Evolutionary conservation across 106 monocot species (phyloP).

Genomic region (Acorus gramineus): DNA sequence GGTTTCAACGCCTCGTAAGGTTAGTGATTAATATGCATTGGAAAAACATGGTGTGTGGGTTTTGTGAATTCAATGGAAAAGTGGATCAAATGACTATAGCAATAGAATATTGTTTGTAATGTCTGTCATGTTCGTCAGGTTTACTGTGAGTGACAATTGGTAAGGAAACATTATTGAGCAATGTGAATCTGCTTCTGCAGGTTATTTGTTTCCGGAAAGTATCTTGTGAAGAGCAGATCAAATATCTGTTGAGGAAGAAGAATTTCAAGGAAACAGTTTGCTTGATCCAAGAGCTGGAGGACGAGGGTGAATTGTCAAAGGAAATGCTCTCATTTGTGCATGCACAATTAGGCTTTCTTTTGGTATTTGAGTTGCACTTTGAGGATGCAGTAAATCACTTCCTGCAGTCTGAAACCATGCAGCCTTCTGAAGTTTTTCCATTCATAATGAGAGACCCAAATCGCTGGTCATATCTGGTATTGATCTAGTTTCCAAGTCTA

Average conservation of each 20-base stretch:
- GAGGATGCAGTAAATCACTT: slow-evolving; percentile 96
- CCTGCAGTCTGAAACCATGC: slow-evolving; percentile 81
- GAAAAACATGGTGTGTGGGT: not conserved
- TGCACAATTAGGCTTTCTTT: slow-evolving; percentile 92
- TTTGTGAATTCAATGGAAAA: not conserved
- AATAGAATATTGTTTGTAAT: too few species aligned
- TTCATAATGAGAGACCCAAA: slow-evolving; percentile 95
- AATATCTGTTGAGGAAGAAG: slow-evolving; percentile 76
- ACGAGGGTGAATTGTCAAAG: slow-evolving; percentile 75
- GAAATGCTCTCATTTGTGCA: slow-evolving; percentile 90
- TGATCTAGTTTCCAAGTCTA: too few species aligned
- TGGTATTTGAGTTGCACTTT: slow-evolving; percentile 91
- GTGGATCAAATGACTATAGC: too few species aligned
- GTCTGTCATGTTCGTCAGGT: too few species aligned
- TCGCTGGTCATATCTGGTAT: slow-evolving; percentile 89
- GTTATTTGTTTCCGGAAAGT: slow-evolving; percentile 58
- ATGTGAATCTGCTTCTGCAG: slow-evolving; percentile 20
- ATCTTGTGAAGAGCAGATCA: slow-evolving; percentile 88
- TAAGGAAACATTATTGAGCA: not conserved
- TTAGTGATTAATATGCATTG: slow-evolving; percentile 13
- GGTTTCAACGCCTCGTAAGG: slow-evolving; percentile 64
- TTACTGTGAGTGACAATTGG: too few species aligned
- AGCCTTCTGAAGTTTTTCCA: slow-evolving; percentile 92
- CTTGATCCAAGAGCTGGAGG: slow-evolving; percentile 64
- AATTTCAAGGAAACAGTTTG: slow-evolving; percentile 53